phyloP scores from a whole-genome alignment of 768 basidiomycete genomes.

The Rhizopogon vulgaris region DNA sequence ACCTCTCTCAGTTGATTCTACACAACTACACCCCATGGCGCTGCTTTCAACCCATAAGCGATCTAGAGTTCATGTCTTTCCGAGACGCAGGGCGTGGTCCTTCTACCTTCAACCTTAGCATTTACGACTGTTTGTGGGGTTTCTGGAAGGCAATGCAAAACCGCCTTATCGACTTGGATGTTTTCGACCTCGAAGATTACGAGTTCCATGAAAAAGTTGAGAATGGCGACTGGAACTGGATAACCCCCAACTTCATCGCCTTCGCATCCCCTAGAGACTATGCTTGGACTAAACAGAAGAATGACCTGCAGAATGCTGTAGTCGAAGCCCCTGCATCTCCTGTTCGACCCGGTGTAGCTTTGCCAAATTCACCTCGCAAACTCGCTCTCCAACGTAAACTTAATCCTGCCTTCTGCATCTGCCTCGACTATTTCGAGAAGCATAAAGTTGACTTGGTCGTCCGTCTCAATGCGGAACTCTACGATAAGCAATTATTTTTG shows the following conservation, averaged over 20 bases:
- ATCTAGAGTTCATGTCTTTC: slow-evolving; percentile 91
- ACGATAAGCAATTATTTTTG: slow-evolving; percentile 74
- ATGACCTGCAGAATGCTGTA: slow-evolving; percentile 46
- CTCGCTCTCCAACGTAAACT: slow-evolving; percentile 73
- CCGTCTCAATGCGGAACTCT: slow-evolving; percentile 88
- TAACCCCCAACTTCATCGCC: slow-evolving; percentile 87
- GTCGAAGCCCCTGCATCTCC: slow-evolving; percentile 17
- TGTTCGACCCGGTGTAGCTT: slow-evolving; percentile 21
- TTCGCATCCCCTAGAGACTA: slow-evolving; percentile 90
- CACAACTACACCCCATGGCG: slow-evolving; percentile 87
- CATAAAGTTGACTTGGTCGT: slow-evolving; percentile 86
- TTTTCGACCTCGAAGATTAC: slow-evolving; percentile 90
- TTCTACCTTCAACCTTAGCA: slow-evolving; percentile 88
- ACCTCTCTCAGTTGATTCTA: slow-evolving; percentile 75
- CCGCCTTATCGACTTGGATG: slow-evolving; percentile 88
- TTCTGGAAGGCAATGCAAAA: slow-evolving; percentile 90
- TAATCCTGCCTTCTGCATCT: slow-evolving; percentile 78
- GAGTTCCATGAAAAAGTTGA: slow-evolving; percentile 94
- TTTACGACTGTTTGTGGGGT: slow-evolving; percentile 89
- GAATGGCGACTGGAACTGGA: slow-evolving; percentile 95
- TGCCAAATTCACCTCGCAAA: slow-evolving; percentile 21
- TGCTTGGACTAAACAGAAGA: slow-evolving; percentile 71
- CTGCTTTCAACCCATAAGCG: slow-evolving; percentile 90
- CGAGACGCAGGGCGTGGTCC: slow-evolving; percentile 91
- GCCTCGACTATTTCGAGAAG: slow-evolving; percentile 89